Evolutionary conservation across 495 filamentous ascomycete species (phyloP).

Genomic region (Tirmania nivea): DNA sequence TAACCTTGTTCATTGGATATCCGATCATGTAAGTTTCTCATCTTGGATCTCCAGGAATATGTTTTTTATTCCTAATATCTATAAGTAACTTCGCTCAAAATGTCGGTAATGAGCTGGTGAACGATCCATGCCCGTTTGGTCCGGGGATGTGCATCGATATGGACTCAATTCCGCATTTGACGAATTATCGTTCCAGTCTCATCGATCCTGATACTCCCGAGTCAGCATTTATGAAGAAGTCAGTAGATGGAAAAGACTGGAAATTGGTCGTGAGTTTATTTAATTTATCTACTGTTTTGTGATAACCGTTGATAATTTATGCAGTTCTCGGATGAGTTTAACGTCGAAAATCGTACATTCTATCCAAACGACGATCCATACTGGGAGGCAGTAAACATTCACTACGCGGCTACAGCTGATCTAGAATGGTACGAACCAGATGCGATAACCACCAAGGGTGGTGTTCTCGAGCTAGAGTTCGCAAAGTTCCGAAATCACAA

Average conservation of each 20-base stretch:
- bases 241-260: constrained; percentile 36
- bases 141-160: no score
- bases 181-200: constrained; percentile 35
- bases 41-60: neutral
- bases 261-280: constrained; percentile 36
- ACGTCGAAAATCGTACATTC: constrained; percentile 45
- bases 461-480: constrained; percentile 44
- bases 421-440: constrained; percentile 73
- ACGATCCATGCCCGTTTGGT: neutral
- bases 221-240: constrained; percentile 33
- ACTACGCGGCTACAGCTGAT: constrained; percentile 62
- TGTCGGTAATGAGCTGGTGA: constrained; percentile 36
- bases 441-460: constrained; percentile 44
- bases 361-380: constrained; percentile 55
- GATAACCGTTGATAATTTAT: neutral
- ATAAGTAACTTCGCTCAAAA: constrained; percentile 5
- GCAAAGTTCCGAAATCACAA: constrained; percentile 46
- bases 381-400: constrained; percentile 49
- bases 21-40: constrained; percentile 39
- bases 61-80: neutral
- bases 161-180: no score
- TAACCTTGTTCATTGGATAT: constrained; percentile 51
- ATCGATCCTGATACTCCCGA: constrained; percentile 55
- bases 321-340: constrained; percentile 64
- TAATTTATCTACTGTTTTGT: neutral